phyloP scores from a whole-genome alignment of 495 filamentous ascomycete species.

The Oleoguttula mirabilis region DNA sequence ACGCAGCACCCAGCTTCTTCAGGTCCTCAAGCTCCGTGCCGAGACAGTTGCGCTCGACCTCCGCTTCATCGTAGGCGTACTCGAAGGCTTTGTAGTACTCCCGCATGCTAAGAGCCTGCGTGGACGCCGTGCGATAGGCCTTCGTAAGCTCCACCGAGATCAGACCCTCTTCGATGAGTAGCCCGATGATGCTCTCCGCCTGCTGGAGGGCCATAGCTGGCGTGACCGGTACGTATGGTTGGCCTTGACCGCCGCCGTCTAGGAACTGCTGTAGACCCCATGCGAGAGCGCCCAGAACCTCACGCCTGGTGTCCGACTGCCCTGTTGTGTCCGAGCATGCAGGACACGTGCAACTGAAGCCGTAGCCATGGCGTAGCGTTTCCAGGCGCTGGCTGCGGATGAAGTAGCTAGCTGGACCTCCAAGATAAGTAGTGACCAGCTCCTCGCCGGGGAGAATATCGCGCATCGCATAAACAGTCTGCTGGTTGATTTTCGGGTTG shows the following conservation, averaged over 20 bases:
- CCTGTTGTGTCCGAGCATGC: conserved; percentile 12
- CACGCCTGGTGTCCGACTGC: conserved; percentile 3
- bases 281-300: not conserved
- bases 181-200: conserved; percentile 5
- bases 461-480: conserved; percentile 17
- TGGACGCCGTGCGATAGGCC: conserved; percentile 13
- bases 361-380: conserved; percentile 3
- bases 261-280: conserved; percentile 6
- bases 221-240: conserved; percentile 4
- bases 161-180: conserved; percentile 8
- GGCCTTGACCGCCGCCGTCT: not conserved
- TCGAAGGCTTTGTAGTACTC: conserved; percentile 6
- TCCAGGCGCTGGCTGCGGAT: conserved; percentile 3
- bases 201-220: conserved; percentile 1
- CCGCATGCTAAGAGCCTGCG: not conserved
- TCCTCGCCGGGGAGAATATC: conserved; percentile 21
- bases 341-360: conserved; percentile 13
- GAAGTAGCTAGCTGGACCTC: not conserved
- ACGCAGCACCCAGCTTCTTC: not conserved
- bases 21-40: conserved; percentile 4
- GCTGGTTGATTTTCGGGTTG: conserved; percentile 9
- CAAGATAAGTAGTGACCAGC: conserved; percentile 19
- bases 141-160: conserved; percentile 6
- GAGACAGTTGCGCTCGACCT: conserved; percentile 7
- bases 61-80: conserved; percentile 4